These are phyloP conservation scores for Saturnispora halmiae DNA, from an alignment of 805 yeast species.

Conservation along the genomic window DNA sequence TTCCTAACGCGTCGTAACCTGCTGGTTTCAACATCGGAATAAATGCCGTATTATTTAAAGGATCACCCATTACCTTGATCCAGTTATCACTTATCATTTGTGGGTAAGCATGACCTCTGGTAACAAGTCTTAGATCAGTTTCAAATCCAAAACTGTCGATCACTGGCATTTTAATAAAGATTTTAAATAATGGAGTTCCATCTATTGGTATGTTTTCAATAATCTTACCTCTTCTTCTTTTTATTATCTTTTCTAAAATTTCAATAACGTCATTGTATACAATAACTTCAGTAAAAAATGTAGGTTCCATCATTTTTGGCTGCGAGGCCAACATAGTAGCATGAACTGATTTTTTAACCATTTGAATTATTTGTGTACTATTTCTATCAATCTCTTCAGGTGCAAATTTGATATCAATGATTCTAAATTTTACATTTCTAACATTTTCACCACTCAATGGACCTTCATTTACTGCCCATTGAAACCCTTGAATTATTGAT, in stretches of 20 bases:
- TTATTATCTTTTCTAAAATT: slow-evolving; percentile 32
- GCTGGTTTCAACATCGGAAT: slow-evolving; percentile 74
- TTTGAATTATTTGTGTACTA: slow-evolving; percentile 69
- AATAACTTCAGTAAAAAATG: slow-evolving; percentile 50
- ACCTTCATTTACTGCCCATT: slow-evolving; percentile 77
- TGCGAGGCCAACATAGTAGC: slow-evolving; percentile 68
- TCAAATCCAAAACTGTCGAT: slow-evolving; percentile 88
- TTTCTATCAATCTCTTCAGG: slow-evolving; percentile 40
- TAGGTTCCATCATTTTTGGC: slow-evolving; percentile 78
- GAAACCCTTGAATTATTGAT: slow-evolving; percentile 65
- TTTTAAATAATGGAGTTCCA: slow-evolving; percentile 59
- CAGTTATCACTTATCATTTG: slow-evolving; percentile 59
- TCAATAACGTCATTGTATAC: slow-evolving; percentile 36
- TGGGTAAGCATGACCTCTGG: slow-evolving; percentile 73
- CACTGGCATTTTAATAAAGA: slow-evolving; percentile 68
- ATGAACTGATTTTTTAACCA: slow-evolving; percentile 77
- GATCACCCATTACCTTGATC: slow-evolving; percentile 85
- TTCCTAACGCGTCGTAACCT: slow-evolving; percentile 55
- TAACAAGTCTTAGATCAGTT: slow-evolving; percentile 68
- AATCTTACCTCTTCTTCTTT: slow-evolving; percentile 61
- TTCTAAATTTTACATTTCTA: slow-evolving; percentile 57
- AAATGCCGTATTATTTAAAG: slow-evolving; percentile 55
- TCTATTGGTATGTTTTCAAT: slow-evolving; percentile 44
- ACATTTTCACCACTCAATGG: slow-evolving; percentile 88
- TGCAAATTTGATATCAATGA: slow-evolving; percentile 52